Evolutionary conservation across 2,329 filamentous ascomycete genomes (phyloP).

Genomic region (Colletotrichum musae): DNA sequence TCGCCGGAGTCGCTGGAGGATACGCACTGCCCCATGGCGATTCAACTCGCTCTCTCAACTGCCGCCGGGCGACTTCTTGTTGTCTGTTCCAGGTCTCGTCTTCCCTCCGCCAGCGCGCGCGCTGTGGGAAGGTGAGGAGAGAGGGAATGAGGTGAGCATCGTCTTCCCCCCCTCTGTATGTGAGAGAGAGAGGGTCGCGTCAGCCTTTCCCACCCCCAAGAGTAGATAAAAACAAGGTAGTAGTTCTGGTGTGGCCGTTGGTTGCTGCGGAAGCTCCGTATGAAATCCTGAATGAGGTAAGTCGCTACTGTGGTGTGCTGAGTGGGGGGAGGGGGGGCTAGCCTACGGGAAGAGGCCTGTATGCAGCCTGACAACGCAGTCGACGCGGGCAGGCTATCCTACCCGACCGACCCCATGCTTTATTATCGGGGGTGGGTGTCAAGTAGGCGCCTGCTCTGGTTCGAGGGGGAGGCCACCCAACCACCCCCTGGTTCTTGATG

Average conservation of each 20-base stretch:
- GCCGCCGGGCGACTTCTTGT: conserved; percentile 14
- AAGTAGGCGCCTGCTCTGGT: not conserved
- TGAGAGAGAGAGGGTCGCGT: not conserved
- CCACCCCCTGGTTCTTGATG: not conserved
- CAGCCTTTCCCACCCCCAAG: not conserved
- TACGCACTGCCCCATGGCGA: conserved; percentile 38
- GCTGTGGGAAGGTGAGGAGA: conserved; percentile 29
- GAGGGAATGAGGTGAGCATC: conserved; percentile 32
- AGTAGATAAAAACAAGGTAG: no score
- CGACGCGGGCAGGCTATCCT: no score
- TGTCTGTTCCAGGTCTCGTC: not conserved
- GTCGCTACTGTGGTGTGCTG: not conserved
- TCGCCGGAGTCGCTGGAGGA: conserved; percentile 19
- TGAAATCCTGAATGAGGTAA: conserved; percentile 24
- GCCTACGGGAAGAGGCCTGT: no score
- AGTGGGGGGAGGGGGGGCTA: no score
- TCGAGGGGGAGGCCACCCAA: not conserved
- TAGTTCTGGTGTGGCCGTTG: not conserved
- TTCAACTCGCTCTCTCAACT: not conserved
- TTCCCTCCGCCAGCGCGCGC: conserved; percentile 32
- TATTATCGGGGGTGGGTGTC: no score
- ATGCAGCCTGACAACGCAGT: no score
- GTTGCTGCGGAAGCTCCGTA: conserved; percentile 29
- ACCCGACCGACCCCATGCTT: no score
- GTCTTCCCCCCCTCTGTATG: not conserved